A percentile compares a stretch with the other conserved stretches of the same genome.
These are phyloP conservation scores for Cotoneaster glaucophyllus DNA, from an alignment of 306 rosid species.

Conservation along the genomic window DNA sequence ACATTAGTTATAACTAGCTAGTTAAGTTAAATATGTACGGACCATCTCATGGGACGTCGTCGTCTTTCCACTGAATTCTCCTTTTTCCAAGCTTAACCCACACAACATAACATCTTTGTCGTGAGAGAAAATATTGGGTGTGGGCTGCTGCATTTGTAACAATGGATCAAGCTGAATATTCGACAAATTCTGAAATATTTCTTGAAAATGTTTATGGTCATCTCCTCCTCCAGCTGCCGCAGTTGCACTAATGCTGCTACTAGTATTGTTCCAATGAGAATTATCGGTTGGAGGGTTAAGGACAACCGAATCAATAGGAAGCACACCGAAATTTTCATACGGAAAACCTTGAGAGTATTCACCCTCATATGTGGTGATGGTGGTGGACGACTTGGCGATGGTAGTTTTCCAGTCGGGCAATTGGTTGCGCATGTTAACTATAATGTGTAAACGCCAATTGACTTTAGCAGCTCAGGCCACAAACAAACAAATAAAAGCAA, in stretches of 20 bases:
- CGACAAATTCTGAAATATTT: not conserved
- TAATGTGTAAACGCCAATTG: not conserved
- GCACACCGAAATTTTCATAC: not conserved
- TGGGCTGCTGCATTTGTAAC: not conserved
- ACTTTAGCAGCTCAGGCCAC: not conserved
- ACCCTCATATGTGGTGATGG: not conserved
- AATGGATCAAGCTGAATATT: not conserved
- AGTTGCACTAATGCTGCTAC: not conserved
- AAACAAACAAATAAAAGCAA: not conserved
- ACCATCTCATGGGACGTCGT: not conserved
- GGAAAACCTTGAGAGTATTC: not conserved
- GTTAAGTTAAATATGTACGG: not conserved
- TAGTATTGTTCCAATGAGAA: not conserved
- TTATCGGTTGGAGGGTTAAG: not conserved
- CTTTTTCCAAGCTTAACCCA: not conserved
- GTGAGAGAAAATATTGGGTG: not conserved
- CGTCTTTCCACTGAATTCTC: not conserved
- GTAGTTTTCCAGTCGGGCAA: not conserved
- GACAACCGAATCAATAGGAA: not conserved
- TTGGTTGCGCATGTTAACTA: not conserved
- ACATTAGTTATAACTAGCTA: not conserved
- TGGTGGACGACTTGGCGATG: not conserved
- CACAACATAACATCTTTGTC: not conserved
- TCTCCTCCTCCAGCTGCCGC: not conserved
- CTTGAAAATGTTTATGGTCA: not conserved